Base-by-base conservation (phyloP, 257 asterid species). In the Ophiorrhiza pumila region DNA sequence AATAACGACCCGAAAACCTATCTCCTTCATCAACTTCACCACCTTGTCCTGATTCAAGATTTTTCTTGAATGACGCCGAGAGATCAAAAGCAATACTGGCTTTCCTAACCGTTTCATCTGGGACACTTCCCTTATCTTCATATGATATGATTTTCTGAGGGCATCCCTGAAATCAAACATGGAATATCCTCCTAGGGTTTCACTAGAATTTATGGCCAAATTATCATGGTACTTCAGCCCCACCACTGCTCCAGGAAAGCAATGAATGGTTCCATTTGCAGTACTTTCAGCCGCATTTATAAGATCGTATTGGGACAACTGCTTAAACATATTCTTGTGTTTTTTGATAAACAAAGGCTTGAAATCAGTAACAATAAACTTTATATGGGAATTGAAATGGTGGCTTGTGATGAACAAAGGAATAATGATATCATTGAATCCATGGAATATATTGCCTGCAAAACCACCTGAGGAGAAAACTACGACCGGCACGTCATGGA, bases 381-480 rank as follows among this genome's bases (percentile, higher is more conserved):
- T 76, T 9, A 84, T 85, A 0, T 18, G 37, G 17, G 85, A 74
- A 32, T 68, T 69, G 71, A 87, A 78, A 73, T 83, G 90, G 29
- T 62, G 79, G 13, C 82, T 56, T 10, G 93, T 89, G 75, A 89
- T 76, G 85, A 77, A 87, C 17, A 89, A 70, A 2, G 93, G 93
- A 18, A 89, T 86, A 56, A 90, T 79, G 9, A 84, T 74, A 74
- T 90, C 91, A 53, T 83, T 87, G 83, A 90, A 76, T 39, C 86
- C 91, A n/a, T 86, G 93, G 83, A 81, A 87, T 5, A 83, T 13
- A 71, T 89, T 87, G 0, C 90, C 87, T 0, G 81, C 60, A 39
- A 82, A 68, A 23, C 89, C 93, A 22, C 86, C 82, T 0, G 90
- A 69, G 7, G 90, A 87, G 79, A 85, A 87, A 45, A 85, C 72